Evolutionary conservation across 2,329 filamentous ascomycete species (phyloP).

Genomic region (Pestalotiopsis sp.): DNA sequence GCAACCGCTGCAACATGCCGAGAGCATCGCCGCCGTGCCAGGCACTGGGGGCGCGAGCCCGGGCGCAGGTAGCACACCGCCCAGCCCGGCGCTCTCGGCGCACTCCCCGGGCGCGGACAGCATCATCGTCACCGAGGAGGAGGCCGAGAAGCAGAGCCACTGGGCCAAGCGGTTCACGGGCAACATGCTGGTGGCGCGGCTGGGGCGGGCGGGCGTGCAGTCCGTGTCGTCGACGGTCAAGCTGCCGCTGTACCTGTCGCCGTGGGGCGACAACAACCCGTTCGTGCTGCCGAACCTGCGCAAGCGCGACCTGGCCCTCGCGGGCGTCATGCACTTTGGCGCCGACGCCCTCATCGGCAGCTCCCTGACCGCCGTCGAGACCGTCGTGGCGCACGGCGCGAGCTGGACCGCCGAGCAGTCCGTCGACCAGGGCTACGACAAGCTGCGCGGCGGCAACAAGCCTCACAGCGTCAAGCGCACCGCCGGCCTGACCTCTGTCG

Average conservation of each 20-base stretch:
- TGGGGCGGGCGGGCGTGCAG: conserved; percentile 19
- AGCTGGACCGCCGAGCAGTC: conserved; percentile 19
- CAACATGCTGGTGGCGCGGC: conserved; percentile 20
- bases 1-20: not conserved
- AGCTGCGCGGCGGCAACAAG: conserved; percentile 13
- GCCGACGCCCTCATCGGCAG: conserved; percentile 18
- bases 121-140: not conserved
- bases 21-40: not conserved
- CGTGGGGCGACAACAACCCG: conserved; percentile 22
- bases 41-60: not conserved
- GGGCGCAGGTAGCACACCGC: not conserved
- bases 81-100: not conserved
- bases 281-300: conserved; percentile 21
- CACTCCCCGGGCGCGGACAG: not conserved
- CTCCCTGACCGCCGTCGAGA: conserved; percentile 19
- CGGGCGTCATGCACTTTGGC: conserved; percentile 21
- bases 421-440: conserved; percentile 17
- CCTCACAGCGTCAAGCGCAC: conserved; percentile 14
- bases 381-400: conserved; percentile 17
- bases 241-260: conserved; percentile 20
- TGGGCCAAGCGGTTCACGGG: conserved; percentile 19
- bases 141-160: conserved; percentile 18
- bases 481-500: conserved; percentile 19
- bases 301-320: conserved; percentile 21
- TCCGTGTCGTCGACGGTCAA: conserved; percentile 19